Base-by-base conservation (phyloP, 164 flowering plant genomes). In the Sextonia rubra region DNA sequence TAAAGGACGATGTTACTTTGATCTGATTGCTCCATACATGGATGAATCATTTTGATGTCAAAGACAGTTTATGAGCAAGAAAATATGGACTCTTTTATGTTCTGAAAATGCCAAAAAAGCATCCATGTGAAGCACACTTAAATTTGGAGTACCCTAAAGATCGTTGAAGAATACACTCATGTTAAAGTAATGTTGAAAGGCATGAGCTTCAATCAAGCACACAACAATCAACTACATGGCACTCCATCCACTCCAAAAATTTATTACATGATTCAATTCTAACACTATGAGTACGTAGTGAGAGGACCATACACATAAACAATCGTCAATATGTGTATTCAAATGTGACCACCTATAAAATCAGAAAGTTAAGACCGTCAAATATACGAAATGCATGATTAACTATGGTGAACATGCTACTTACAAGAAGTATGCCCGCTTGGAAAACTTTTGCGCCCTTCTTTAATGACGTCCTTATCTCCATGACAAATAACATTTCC, bases 381-480 rank as follows among this genome's bases (percentile, higher is more conserved):
- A 22, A 24, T 17, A 20, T 20, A 22, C 12, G 12, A 17, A 65
- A 23, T 62, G 26, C 29, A 62, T 62, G 15, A 62, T 58, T 23
- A 62, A 23, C 3, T 25, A 23, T 62, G 65, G 29, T 23, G 65
- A 62, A 4, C 24, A 17, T 17, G n/a, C 49, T 55, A 29, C 91
- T 90, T 84, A 91, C 98, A 87, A 25, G 98, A 91, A 64, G 98
- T 90, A 76, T 91, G 93, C 44, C 98, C 98, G 71, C 98, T 93
- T 7, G 98, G 98, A 71, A 93, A 93, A 81, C 95, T 91, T 77
- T 91, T 93, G 73, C 91, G 89, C 24, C 98, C 98, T 88, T 93
- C 97, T 80, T 79, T 90, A 52, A 93, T 89, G 69, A 86, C 89
- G 71, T 73, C 68, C 75, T 80, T 80, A 6, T 75, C 76, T 52